These are phyloP conservation scores for Pseudevernia furfuracea DNA, from an alignment of 495 filamentous ascomycete genomes.

Conservation along the genomic window DNA sequence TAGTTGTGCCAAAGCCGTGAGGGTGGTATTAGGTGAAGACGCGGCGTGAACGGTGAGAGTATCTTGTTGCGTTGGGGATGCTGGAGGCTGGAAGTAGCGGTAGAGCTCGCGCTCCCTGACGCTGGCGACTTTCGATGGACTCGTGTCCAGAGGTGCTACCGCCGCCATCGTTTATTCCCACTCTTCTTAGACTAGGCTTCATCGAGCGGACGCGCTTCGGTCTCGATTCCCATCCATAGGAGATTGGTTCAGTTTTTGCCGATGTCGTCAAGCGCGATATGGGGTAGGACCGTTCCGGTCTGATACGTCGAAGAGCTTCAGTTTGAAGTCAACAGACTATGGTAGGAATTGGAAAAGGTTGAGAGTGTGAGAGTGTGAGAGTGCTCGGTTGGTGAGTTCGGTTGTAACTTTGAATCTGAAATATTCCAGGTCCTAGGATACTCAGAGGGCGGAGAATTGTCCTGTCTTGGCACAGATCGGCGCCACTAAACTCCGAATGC, in stretches of 20 bases:
- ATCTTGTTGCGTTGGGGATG: conserved; percentile 4
- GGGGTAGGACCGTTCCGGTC: neutral
- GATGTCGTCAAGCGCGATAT: neutral
- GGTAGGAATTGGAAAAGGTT: neutral
- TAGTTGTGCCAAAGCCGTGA: conserved; percentile 43
- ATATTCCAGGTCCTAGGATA: no score
- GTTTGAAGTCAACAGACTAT: neutral
- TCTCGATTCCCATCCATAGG: neutral
- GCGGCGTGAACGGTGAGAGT: conserved; percentile 4
- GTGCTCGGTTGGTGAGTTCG: no score
- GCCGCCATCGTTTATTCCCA: conserved; percentile 1
- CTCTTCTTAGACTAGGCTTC: neutral
- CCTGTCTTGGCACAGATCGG: neutral
- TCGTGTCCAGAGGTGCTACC: conserved; percentile 2
- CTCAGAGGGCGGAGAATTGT: neutral
- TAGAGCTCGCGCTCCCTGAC: conserved; percentile 38
- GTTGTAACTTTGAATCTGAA: no score
- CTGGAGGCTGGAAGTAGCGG: conserved; percentile 39
- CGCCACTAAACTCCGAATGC: neutral
- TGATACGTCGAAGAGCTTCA: neutral
- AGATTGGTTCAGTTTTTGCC: neutral
- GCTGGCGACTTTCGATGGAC: conserved; percentile 16
- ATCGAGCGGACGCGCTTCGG: neutral
- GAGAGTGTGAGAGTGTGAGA: no score
- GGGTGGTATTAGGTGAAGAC: conserved; percentile 30